Evolutionary conservation across 768 basidiomycete genomes (phyloP), one percentile per base, ranked within the genome.

Genomic region (Mycena maculata): DNA sequence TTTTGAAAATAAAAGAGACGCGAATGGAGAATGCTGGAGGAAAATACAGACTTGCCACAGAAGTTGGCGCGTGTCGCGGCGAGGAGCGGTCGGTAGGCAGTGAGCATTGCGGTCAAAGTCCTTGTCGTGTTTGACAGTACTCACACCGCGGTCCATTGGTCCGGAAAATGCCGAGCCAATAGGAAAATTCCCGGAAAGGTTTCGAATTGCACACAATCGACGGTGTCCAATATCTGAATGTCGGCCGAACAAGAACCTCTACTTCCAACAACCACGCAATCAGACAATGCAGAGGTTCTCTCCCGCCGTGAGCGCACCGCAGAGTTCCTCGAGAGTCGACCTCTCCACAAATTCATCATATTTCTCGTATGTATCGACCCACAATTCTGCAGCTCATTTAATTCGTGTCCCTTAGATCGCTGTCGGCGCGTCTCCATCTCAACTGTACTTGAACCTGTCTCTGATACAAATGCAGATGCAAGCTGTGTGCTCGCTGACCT

Each of bases 401-500:
- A 56, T 45, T n/a, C 23, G 6, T 39, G n/a, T 31, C 25, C 60
- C 36, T 25, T 67, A 60, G 73, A 85, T 70, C 56, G 36, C 69
- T 30, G n/a, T 70, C 30, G 69, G 65, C 33, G 38, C 27, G 69
- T 67, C n/a, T 44, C 56, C 16, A 7, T 15, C 16, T 4, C 23
- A 47, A 12, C 33, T 44, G 15, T 33, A 23, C 30, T 25, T 23
- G 23, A 39, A n/a, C 15, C 50, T 16, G 7, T 18, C 18, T 48
- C 50, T 59, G 39, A 87, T 9, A 89, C 90, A 66, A 68, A 84
- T 5, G 83, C 90, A 54, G 93, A 95, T 76, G 88, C 88, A 10
- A 68, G 71, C 3, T 92, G 90, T 72, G 91, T 93, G n/a, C 84
- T 94, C 36, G 81, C 85, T 27, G 92, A 94, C 76, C 83, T 95